These are phyloP conservation scores for Primulina tabacum DNA, from an alignment of 257 asterid genomes.

Conservation along the genomic window DNA sequence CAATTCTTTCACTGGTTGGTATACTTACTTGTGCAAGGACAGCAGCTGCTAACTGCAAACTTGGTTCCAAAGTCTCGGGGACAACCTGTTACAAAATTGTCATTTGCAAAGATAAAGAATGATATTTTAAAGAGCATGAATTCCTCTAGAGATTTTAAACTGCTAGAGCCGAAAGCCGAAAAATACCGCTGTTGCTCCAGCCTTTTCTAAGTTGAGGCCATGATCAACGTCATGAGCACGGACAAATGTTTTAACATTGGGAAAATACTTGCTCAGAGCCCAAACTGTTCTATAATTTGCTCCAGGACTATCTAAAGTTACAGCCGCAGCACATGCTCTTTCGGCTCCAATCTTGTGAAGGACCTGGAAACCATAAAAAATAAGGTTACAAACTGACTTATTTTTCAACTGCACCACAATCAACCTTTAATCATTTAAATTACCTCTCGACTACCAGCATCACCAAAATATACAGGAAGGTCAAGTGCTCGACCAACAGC, in stretches of 20 bases:
- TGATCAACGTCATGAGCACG: constrained; percentile 99
- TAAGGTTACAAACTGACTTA: constrained; percentile 19
- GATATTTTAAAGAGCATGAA: not conserved
- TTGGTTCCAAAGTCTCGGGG: constrained; percentile 99
- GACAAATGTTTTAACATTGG: constrained; percentile 94
- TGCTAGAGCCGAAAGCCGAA: constrained; percentile 18
- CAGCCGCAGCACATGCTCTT: constrained; percentile 98
- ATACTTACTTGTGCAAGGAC: constrained; percentile 91
- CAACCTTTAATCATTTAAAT: constrained; percentile 20
- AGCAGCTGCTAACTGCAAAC: constrained; percentile 98
- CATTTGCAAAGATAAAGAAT: not conserved
- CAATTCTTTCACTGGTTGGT: constrained; percentile 5
- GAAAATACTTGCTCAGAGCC: constrained; percentile 97
- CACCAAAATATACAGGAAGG: constrained; percentile 99
- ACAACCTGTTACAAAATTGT: constrained; percentile 61
- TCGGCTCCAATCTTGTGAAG: constrained; percentile 98
- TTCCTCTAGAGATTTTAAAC: not conserved
- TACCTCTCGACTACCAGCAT: constrained; percentile 99
- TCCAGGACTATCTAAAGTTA: constrained; percentile 95
- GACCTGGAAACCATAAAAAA: constrained; percentile 48
- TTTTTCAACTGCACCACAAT: constrained; percentile 15
- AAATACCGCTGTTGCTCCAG: constrained; percentile 97
- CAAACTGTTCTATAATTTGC: constrained; percentile 99
- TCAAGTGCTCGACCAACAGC: constrained; percentile 96
- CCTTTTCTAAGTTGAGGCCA: constrained; percentile 94